phyloP scores from a whole-genome alignment of 352 stramenopile genomes.

The Pythium coloratum region DNA sequence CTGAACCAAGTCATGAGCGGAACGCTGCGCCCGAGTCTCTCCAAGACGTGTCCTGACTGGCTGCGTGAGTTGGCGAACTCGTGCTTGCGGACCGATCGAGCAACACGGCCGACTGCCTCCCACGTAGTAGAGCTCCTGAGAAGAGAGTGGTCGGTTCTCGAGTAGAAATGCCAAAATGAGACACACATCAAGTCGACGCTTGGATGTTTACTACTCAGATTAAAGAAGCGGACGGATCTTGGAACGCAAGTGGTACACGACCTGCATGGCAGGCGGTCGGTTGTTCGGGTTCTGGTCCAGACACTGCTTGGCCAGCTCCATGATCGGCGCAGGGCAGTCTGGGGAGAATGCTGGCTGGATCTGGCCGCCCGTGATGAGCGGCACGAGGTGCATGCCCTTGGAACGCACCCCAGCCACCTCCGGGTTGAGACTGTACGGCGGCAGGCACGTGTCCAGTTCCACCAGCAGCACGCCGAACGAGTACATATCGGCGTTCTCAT shows the following conservation, averaged over 20 bases:
- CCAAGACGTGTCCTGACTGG: conserved; percentile 18
- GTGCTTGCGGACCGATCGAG: conserved; percentile 6
- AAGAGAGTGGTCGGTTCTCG: conserved; percentile 7
- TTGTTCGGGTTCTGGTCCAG: conserved; percentile 34
- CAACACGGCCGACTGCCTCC: background rate
- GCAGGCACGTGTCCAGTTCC: conserved; percentile 28
- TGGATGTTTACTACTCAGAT: background rate
- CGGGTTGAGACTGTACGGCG: conserved; percentile 27
- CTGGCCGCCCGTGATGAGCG: conserved; percentile 32
- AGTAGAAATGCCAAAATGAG: background rate
- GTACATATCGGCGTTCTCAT: conserved; percentile 65
- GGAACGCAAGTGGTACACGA: conserved; percentile 25
- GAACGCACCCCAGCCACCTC: background rate
- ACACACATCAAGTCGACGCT: too few species aligned
- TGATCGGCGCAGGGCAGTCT: conserved; percentile 29
- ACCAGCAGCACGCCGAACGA: conserved; percentile 81
- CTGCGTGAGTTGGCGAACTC: conserved; percentile 5
- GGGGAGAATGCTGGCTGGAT: conserved; percentile 36
- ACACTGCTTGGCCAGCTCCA: conserved; percentile 33
- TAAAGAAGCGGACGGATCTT: conserved; percentile 21
- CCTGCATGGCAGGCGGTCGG: conserved; percentile 29
- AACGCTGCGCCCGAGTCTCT: conserved; percentile 12
- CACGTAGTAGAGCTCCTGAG: conserved; percentile 7
- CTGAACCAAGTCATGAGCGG: conserved; percentile 22
- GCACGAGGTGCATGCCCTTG: conserved; percentile 31